Base-by-base conservation (phyloP, 495 filamentous ascomycete species). In the Aspergillus carlsbadensis region DNA sequence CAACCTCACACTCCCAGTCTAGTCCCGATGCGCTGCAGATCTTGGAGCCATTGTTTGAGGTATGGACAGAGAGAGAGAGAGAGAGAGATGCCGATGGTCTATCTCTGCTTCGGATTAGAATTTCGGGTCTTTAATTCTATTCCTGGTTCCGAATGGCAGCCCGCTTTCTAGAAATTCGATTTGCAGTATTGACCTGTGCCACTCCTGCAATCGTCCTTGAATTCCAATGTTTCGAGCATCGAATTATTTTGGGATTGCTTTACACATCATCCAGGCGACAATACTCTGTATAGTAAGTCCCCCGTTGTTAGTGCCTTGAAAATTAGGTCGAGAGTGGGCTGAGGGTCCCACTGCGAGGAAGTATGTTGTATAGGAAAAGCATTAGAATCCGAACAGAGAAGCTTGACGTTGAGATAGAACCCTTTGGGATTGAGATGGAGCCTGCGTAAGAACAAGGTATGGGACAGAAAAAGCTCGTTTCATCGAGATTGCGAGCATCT, bases 11-110 rank as follows among this genome's bases (percentile, higher is more conserved):
- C 33, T 36, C 33, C 14, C 17, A 36, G 17, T 49, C 46, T 42
- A 40, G 17, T 35, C 29, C 50, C 35, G 31, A 52, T 45, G 29
- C 24, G 33, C 26, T 45, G 51, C 44, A 54, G 57, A 54, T 59
- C 57, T 6, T 36, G 39, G 22, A 42, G 36, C 50, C 57, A 36
- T 35, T 37, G 57, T 54, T 54, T 52, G 29, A 58, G 21, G 35
- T 34, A 39, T 14, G 18, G 34, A 37, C 14, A n/a, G 34, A 29
- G 8, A 50, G 17, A 37, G 17, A 24, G 34, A 37, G 11, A n/a
- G 34, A 29, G 8, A 50, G 17, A 37, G 17, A 24, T 4, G 15
- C 15, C 33, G 33, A 22, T 49, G 15, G 13, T 3, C 26, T 29
- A 29, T 29, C 8, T 29, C 26, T 29, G 26, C 26, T 29, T 29